A percentile compares a stretch with the other conserved stretches of the same genome.
Conservation (phyloP, 768 basidiomycete genomes). For the Rhodosporidiobolus sp. region DNA sequence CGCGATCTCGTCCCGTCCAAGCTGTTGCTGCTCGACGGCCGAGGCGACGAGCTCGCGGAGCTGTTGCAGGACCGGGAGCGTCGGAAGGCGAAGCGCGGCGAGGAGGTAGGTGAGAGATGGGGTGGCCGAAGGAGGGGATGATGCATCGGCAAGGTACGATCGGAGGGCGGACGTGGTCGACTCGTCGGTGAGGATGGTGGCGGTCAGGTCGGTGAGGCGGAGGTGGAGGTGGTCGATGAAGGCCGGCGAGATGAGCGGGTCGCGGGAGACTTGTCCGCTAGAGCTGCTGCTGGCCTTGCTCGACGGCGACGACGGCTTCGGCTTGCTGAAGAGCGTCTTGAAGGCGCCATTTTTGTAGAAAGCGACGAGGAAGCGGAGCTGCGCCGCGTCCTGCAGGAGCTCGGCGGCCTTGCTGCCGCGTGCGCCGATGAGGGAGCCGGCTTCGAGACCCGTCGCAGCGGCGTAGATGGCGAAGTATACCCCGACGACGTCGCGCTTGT, state of each 20-base stretch:
- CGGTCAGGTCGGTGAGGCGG: not conserved
- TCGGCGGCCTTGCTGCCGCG: not conserved
- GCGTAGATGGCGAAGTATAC: constrained; percentile 24
- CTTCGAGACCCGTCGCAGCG: not conserved
- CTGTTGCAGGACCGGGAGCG: not conserved
- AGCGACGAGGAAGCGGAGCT: constrained; percentile 26
- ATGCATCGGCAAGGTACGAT: not conserved
- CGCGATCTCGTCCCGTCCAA: not conserved
- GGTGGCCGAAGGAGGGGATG: not conserved
- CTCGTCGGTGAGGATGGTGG: not conserved
- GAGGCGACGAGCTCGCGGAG: not conserved
- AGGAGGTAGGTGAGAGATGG: not conserved
- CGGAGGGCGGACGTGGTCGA: not conserved
- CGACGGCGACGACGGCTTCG: not conserved
- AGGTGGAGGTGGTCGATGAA: constrained; percentile 30
- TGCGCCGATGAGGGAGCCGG: not conserved
- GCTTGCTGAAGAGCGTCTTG: constrained; percentile 9
- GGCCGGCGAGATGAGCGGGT: constrained; percentile 25
- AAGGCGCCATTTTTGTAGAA: constrained; percentile 28
- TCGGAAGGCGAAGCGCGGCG: constrained; percentile 6
- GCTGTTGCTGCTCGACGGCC: not conserved
- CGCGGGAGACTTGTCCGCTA: constrained; percentile 6
- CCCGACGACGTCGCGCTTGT: constrained; percentile 56
- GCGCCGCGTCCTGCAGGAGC: constrained; percentile 6
- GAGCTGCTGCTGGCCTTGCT: not conserved